Evolutionary conservation across 2,329 filamentous ascomycete genomes (phyloP).

Genomic region (Passalora sequoiae): DNA sequence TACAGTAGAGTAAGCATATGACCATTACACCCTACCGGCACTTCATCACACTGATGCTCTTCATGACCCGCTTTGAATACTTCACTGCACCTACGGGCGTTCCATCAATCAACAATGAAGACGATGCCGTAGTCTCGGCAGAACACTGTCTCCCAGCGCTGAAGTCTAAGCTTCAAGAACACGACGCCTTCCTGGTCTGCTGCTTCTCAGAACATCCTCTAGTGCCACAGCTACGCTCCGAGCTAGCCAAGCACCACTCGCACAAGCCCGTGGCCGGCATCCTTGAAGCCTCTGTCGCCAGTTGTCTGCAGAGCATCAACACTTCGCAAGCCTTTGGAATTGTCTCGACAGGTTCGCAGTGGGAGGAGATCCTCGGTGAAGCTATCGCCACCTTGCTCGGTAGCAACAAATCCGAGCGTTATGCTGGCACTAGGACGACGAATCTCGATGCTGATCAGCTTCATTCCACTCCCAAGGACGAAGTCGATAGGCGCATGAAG

Average conservation of each 20-base stretch:
- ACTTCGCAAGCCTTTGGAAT: constrained; percentile 66
- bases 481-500: constrained; percentile 62
- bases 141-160: constrained; percentile 57
- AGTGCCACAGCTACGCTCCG: constrained; percentile 46
- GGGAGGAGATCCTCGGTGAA: constrained; percentile 65
- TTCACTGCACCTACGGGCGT: constrained; percentile 66
- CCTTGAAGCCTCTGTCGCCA: constrained; percentile 74
- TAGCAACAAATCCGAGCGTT: constrained; percentile 39
- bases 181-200: constrained; percentile 77
- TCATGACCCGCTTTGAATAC: constrained; percentile 46
- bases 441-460: constrained; percentile 75
- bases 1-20: constrained; percentile 38
- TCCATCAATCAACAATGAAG: constrained; percentile 65
- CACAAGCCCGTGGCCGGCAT: constrained; percentile 67
- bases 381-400: constrained; percentile 65
- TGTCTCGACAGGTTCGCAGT: constrained; percentile 78
- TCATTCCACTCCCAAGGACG: constrained; percentile 60
- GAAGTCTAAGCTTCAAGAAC: constrained; percentile 40
- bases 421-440: constrained; percentile 77
- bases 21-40: constrained; percentile 20
- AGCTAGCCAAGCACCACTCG: constrained; percentile 15
- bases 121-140: constrained; percentile 61
- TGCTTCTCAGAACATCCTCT: constrained; percentile 85
- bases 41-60: not conserved
- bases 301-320: constrained; percentile 54